Evolutionary conservation across 1,139 yeast genomes (phyloP), one percentile per base, ranked within the genome.

Genomic region (Yamadazyma membranifaciens): DNA sequence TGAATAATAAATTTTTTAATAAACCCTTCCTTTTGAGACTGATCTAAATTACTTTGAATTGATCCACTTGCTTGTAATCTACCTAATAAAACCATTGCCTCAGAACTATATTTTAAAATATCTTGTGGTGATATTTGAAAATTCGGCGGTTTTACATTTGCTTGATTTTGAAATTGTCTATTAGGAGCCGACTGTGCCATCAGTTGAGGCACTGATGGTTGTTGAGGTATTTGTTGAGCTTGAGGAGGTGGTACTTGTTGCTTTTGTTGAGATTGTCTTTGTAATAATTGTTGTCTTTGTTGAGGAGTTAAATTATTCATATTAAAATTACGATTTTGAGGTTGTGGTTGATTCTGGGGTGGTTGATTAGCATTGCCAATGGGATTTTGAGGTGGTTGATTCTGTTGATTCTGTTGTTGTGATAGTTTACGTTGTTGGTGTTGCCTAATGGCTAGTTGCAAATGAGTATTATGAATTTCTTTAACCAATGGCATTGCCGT

Each of bases 391-490:
- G 45, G 55, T 26, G 47, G 51, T 16, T 40, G 53, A 26, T 47
- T 52, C 37, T 48, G 48, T 40, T 49, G 51, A 42, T 55, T 56
- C 10, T 38, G 35, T 42, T 46, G 39, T 33, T 56, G 57, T 30
- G 49, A 52, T 25, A 53, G 29, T 38, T 52, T 50, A 24, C 59
- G 57, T 33, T 67, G 60, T 46, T 63, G 69, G 36, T 71, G 69
- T 41, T 56, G 70, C 41, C 72, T 60, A 49, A 61, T 44, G 36
- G 62, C 60, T 49, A 67, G 45, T 49, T 60, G 65, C 45, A 59
- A 61, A 58, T 84, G 89, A 35, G 81, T 68, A 33, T 72, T 68
- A 54, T 83, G 84, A 7, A 81, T 79, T 42, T 79, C 83, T 53
- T 77, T 79, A 42, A 84, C 76, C 28, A 74, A 60, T 5, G 76